A percentile compares a stretch with the other conserved stretches of the same genome.
These are phyloP conservation scores for Streptanthus diversifolius DNA, from an alignment of 345 rosid species.

Conservation along the genomic window DNA sequence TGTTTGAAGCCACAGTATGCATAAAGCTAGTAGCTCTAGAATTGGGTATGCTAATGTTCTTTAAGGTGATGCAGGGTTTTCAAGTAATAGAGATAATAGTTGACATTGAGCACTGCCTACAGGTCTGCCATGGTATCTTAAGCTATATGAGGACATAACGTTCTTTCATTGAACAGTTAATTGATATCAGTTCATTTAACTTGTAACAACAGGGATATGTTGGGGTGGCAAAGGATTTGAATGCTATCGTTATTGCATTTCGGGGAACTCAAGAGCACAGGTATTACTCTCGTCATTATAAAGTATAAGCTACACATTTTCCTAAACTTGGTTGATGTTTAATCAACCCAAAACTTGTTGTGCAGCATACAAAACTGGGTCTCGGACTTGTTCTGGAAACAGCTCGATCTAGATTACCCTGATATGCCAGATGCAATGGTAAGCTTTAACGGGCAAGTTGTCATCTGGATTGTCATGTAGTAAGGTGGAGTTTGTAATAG, in stretches of 20 bases:
- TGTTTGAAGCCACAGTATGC: neutral
- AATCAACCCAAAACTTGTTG: neutral
- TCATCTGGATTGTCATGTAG: neutral
- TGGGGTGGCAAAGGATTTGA: constrained; percentile 36
- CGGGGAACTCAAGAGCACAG: constrained; percentile 38
- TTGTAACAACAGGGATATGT: constrained; percentile 47
- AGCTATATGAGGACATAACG: neutral
- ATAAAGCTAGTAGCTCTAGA: neutral
- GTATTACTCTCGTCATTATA: constrained; percentile 1
- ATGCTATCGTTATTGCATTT: constrained; percentile 34
- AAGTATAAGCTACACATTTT: neutral
- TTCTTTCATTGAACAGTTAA: neutral
- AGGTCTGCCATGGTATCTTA: constrained; percentile 40
- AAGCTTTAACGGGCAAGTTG: constrained; percentile 20
- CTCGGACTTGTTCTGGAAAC: constrained; percentile 87
- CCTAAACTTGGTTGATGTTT: constrained; percentile 6
- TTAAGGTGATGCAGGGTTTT: constrained; percentile 60
- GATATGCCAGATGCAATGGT: constrained; percentile 97
- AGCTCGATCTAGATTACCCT: constrained; percentile 88
- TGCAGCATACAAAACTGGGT: constrained; percentile 93
- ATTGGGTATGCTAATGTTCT: constrained; percentile 6
- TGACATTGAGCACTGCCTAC: constrained; percentile 78
- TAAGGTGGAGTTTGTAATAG: neutral
- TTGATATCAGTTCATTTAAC: neutral
- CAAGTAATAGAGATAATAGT: constrained; percentile 75